These are phyloP conservation scores for Trametes cubensis DNA, from an alignment of 768 basidiomycete species.

Conservation along the genomic window DNA sequence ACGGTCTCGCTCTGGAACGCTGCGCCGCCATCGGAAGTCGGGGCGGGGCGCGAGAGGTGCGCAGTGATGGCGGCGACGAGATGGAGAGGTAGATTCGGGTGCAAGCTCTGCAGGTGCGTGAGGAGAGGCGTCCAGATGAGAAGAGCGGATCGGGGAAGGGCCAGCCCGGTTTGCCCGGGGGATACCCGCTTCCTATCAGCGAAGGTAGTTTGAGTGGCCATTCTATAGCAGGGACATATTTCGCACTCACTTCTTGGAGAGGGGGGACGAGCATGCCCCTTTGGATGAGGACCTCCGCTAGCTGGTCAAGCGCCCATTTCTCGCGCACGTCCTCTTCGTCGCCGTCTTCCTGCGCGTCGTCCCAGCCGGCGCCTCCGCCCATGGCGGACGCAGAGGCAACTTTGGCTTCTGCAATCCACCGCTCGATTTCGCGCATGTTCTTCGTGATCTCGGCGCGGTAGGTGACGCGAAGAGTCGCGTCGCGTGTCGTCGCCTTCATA, in stretches of 20 bases:
- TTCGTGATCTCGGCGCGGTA: slow-evolving; percentile 53
- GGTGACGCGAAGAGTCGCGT: slow-evolving; percentile 58
- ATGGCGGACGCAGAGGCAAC: slow-evolving; percentile 56
- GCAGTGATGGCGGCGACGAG: slow-evolving; percentile 52
- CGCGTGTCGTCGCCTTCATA: slow-evolving; percentile 62
- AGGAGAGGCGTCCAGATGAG: slow-evolving; percentile 70
- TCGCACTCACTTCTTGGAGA: slow-evolving; percentile 73
- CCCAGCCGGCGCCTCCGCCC: slow-evolving; percentile 56
- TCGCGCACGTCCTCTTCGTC: slow-evolving; percentile 57
- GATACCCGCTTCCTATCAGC: slow-evolving; percentile 13
- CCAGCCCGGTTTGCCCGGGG: slow-evolving; percentile 39
- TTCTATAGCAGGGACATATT: background rate
- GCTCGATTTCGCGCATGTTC: slow-evolving; percentile 64
- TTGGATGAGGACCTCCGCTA: slow-evolving; percentile 69
- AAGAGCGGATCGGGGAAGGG: slow-evolving; percentile 54
- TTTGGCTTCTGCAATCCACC: slow-evolving; percentile 77
- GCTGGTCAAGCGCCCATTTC: slow-evolving; percentile 63
- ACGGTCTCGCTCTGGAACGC: slow-evolving; percentile 18
- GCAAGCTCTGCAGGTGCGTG: slow-evolving; percentile 54
- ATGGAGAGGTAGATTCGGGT: slow-evolving; percentile 53
- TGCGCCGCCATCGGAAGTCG: background rate
- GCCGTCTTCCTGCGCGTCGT: slow-evolving; percentile 32
- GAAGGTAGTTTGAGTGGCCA: background rate
- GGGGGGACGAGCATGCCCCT: slow-evolving; percentile 78
- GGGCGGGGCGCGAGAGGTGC: slow-evolving; percentile 30